These are phyloP conservation scores for Cytidiella melzeri DNA, from an alignment of 768 basidiomycete species.

Conservation along the genomic window DNA sequence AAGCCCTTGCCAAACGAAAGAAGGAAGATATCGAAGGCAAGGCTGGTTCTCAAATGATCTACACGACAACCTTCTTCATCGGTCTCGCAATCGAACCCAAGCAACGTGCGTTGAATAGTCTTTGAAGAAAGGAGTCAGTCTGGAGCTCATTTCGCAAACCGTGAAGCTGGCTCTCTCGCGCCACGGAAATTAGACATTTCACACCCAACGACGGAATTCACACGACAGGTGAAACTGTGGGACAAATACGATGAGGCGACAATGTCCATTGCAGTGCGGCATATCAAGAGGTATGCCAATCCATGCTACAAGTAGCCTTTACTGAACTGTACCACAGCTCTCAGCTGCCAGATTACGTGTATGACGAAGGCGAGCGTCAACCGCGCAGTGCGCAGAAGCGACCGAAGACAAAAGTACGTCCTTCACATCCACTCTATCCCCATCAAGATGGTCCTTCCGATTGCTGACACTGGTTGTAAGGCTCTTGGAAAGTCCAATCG, in stretches of 20 bases:
- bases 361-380: slow-evolving; percentile 76
- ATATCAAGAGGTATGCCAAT: slow-evolving; percentile 73
- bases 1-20: slow-evolving; percentile 63
- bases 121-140: slow-evolving; percentile 3
- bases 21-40: slow-evolving; percentile 74
- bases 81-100: slow-evolving; percentile 90
- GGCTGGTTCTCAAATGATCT: slow-evolving; percentile 72
- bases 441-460: not conserved
- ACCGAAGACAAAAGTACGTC: slow-evolving; percentile 57
- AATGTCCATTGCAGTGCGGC: slow-evolving; percentile 93
- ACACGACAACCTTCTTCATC: slow-evolving; percentile 97
- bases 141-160: slow-evolving; percentile 7
- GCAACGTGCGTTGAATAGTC: slow-evolving; percentile 56
- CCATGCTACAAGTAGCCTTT: slow-evolving; percentile 40
- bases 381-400: slow-evolving; percentile 68
- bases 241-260: slow-evolving; percentile 86
- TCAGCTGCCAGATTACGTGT: slow-evolving; percentile 74
- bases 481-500: slow-evolving; percentile 55
- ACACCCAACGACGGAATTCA: slow-evolving; percentile 94
- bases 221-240: slow-evolving; percentile 91
- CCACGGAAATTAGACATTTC: slow-evolving; percentile 91
- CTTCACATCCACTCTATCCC: not conserved
- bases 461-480: slow-evolving; percentile 29
- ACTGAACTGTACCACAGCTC: slow-evolving; percentile 38
- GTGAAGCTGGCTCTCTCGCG: slow-evolving; percentile 65